Evolutionary conservation across 805 yeast genomes (phyloP).

Genomic region (Lachancea sp.): DNA sequence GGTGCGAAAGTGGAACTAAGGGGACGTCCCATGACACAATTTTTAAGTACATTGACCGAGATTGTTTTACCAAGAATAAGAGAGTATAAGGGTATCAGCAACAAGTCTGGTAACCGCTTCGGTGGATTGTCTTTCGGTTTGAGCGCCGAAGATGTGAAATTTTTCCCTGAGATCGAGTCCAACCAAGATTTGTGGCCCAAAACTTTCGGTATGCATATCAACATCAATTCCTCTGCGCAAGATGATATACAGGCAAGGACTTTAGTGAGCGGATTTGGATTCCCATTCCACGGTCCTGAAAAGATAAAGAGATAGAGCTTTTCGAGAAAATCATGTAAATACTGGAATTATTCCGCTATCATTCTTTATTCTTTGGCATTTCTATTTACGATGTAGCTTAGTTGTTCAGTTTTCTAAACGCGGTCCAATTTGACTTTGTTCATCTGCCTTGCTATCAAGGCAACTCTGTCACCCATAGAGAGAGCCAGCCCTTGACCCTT

Average conservation of each 20-base stretch:
- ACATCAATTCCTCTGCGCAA: conserved; percentile 82
- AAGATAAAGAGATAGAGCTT: conserved; percentile 9
- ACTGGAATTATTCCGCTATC: conserved; percentile 3
- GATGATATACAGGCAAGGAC: conserved; percentile 86
- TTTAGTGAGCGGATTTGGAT: conserved; percentile 70
- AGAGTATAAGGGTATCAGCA: conserved; percentile 74
- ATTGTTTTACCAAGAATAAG: conserved; percentile 89
- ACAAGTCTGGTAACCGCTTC: conserved; percentile 70
- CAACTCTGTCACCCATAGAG: conserved; percentile 89
- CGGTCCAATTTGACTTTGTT: conserved; percentile 34
- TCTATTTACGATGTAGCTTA: not conserved
- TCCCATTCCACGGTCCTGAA: conserved; percentile 57
- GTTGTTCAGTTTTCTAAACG: conserved; percentile 17
- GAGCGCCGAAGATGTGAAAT: conserved; percentile 64
- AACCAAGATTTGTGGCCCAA: conserved; percentile 86
- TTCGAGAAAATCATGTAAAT: conserved; percentile 4
- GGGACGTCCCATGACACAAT: conserved; percentile 82
- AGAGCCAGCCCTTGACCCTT: conserved; percentile 97
- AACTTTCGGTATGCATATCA: conserved; percentile 79
- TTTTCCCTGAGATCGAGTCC: conserved; percentile 90
- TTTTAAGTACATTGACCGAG: conserved; percentile 79
- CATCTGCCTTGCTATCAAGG: conserved; percentile 63
- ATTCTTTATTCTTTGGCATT: not conserved
- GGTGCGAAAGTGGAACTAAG: conserved; percentile 77
- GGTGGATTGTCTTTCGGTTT: conserved; percentile 88